phyloP scores from a whole-genome alignment of 2,329 filamentous ascomycete species.

The Fusarium sp. region DNA sequence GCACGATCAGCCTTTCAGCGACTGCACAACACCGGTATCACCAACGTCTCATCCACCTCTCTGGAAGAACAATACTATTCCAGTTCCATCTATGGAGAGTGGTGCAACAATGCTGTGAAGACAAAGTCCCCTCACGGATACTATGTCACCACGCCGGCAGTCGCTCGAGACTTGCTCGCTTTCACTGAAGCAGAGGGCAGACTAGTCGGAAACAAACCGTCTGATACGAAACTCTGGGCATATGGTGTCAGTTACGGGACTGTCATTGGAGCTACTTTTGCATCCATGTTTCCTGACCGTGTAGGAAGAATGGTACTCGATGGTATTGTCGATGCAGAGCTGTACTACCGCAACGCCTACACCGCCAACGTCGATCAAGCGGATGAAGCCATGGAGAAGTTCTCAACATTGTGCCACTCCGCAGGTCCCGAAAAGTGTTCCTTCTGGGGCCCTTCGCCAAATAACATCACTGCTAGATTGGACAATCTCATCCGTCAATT shows the following conservation, averaged over 20 bases:
- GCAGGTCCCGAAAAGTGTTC: neutral
- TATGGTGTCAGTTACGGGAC: conserved; percentile 30
- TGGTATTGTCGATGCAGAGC: neutral
- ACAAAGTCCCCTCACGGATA: neutral
- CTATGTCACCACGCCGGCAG: neutral
- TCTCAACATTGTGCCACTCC: neutral
- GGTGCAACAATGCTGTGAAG: neutral
- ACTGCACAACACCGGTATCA: neutral
- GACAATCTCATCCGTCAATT: neutral
- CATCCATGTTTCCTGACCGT: conserved; percentile 39
- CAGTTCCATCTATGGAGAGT: neutral
- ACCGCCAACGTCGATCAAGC: neutral
- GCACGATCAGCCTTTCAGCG: neutral
- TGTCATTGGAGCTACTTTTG: conserved; percentile 32
- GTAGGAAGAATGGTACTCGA: conserved; percentile 35
- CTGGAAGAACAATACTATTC: neutral
- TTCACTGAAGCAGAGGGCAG: neutral
- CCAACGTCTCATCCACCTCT: neutral
- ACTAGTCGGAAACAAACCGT: neutral
- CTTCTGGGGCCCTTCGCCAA: neutral
- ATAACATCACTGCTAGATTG: neutral
- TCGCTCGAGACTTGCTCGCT: neutral
- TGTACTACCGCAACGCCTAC: neutral
- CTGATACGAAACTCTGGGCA: neutral
- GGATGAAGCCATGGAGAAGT: neutral